Base-by-base conservation (phyloP, 257 asterid species). In the Rhazya stricta region DNA sequence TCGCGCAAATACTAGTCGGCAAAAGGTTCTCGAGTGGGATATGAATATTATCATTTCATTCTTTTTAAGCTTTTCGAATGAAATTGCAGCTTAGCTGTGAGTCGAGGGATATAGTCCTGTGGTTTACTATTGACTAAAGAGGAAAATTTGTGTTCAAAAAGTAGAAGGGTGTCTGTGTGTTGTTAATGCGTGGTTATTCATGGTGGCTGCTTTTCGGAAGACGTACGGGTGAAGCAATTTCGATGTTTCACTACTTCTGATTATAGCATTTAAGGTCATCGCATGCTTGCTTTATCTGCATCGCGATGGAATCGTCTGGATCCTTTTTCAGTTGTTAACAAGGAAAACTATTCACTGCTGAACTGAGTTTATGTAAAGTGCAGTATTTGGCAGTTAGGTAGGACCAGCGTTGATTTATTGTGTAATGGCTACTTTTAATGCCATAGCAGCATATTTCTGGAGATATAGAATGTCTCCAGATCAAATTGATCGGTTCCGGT, bases 271-370 rank as follows among this genome's bases (percentile, higher is more conserved):
- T 71, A 71, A 67, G 61, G 23, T 67, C 54, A 6, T 71, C 69
- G 50, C 75, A 41, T 80, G 68, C 72, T 70, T 58, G 37, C 83
- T 78, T 74, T 79, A 25, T 66, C 68, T 61, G 77, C 68, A 63
- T 81, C 78, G 81, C 69, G 74, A 68, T 69, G 78, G 89, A 69
- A 82, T 86, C 86, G 88, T 87, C 84, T 88, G 89, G 96, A 87
- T 93, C 94, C 76, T 79, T 76, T 83, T 78, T 45, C 25, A 30
- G 41, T 34, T 68, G 51, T 37, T 27, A 68, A 42, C 69, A n/a
- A 27, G 18, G 41, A 50, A 58, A 9, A 54, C 58, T 74, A 72
- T 74, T 78, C 79, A 79, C 79, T 86, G 81, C 50, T 68, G 84
- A 68, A 51, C 78, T 74, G 77, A 80, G 80, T 81, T 79, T 70